These are phyloP conservation scores for Ottelia alismoides DNA, from an alignment of 106 monocot species.

Conservation along the genomic window DNA sequence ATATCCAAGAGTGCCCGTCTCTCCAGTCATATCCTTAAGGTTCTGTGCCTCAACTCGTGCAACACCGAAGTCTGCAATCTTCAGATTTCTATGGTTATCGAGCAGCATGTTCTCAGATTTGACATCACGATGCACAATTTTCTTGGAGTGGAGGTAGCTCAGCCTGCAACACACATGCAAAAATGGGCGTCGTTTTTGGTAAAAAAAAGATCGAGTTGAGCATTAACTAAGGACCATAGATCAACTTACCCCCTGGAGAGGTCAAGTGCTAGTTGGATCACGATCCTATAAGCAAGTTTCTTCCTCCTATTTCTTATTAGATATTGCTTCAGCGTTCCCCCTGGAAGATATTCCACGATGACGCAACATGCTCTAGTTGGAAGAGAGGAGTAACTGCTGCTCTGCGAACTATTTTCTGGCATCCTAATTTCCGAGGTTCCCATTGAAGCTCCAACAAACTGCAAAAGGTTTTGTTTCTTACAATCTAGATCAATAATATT, in stretches of 20 bases:
- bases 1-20: conserved; percentile 91
- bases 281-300: conserved; percentile 61
- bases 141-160: conserved; percentile 71
- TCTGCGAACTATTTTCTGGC: conserved; percentile 21
- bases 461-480: no score
- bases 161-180: conserved; percentile 22
- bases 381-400: conserved; percentile 12
- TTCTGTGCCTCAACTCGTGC: conserved; percentile 89
- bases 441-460: conserved; percentile 90
- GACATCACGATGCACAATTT: conserved; percentile 87
- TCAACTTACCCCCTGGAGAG: conserved; percentile 54
- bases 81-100: conserved; percentile 26
- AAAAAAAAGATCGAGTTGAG: no score
- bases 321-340: conserved; percentile 78
- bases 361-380: conserved; percentile 77
- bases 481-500: no score
- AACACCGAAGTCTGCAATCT: conserved; percentile 96
- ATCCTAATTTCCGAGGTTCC: conserved; percentile 59
- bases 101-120: conserved; percentile 86
- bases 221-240: background rate
- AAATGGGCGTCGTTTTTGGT: background rate
- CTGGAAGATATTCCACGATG: conserved; percentile 75
- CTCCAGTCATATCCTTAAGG: conserved; percentile 86
- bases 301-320: conserved; percentile 58
- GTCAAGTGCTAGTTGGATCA: conserved; percentile 72